These are phyloP conservation scores for Penicillium fuscoglaucum DNA, from an alignment of 2,329 filamentous ascomycete species.

Conservation along the genomic window DNA sequence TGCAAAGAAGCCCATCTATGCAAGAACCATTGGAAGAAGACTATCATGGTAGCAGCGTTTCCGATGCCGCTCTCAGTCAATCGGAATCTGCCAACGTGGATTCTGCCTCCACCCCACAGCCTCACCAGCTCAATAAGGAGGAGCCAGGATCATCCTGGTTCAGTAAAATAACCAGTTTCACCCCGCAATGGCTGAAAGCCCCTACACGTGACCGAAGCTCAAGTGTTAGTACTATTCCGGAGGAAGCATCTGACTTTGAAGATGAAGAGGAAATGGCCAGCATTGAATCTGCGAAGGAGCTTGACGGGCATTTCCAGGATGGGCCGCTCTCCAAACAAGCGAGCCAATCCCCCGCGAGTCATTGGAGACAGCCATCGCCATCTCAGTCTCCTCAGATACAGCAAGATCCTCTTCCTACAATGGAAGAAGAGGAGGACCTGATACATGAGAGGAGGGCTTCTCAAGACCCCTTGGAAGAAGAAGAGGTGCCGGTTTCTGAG, in stretches of 20 bases:
- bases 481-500: slow-evolving; percentile 1
- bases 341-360: slow-evolving; percentile 14
- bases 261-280: slow-evolving; percentile 20
- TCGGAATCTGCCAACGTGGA: slow-evolving; percentile 15
- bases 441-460: background rate
- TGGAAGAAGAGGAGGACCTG: slow-evolving; percentile 13
- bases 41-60: slow-evolving; percentile 10
- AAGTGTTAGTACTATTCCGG: slow-evolving; percentile 12
- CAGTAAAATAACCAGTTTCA: slow-evolving; percentile 36
- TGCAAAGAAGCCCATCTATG: slow-evolving; percentile 1
- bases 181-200: slow-evolving; percentile 38
- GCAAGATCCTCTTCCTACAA: slow-evolving; percentile 3
- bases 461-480: background rate
- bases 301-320: slow-evolving; percentile 18
- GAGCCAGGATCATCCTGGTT: slow-evolving; percentile 41
- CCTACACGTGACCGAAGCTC: slow-evolving; percentile 24
- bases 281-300: slow-evolving; percentile 16
- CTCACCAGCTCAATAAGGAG: slow-evolving; percentile 16
- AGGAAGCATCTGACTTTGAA: slow-evolving; percentile 13
- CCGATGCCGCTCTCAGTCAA: slow-evolving; percentile 19
- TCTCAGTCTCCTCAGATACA: slow-evolving; percentile 10
- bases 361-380: slow-evolving; percentile 13
- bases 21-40: slow-evolving; percentile 9
- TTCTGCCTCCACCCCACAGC: slow-evolving; percentile 26
- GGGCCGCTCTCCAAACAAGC: slow-evolving; percentile 14